phyloP scores from a whole-genome alignment of 495 filamentous ascomycete species.

The Lophium mytilinum region DNA sequence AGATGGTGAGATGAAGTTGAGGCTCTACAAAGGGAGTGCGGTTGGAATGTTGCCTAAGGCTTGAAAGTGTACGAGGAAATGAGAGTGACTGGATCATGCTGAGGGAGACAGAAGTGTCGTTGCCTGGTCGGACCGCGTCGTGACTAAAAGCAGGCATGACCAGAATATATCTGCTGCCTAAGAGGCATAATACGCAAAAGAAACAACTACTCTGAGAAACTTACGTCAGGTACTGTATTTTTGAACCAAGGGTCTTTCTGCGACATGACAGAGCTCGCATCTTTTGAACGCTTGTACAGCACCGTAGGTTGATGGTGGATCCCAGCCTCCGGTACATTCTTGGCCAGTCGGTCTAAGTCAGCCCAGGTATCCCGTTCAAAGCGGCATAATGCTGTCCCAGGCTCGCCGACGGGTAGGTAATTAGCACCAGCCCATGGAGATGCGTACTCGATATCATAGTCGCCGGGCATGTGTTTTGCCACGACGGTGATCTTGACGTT shows the following conservation, averaged over 20 bases:
- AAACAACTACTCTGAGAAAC: conserved; percentile 24
- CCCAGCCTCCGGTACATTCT: conserved; percentile 74
- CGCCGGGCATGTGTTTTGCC: conserved; percentile 96
- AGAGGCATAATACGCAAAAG: neutral
- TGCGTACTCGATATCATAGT: conserved; percentile 95
- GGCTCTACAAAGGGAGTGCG: neutral
- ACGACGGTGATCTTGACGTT: conserved; percentile 69
- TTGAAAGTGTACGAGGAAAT: neutral
- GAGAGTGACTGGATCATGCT: neutral
- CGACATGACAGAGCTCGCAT: conserved; percentile 48
- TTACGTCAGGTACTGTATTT: conserved; percentile 62
- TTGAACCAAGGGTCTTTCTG: conserved; percentile 74
- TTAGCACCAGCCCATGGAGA: conserved; percentile 96
- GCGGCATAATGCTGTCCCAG: conserved; percentile 44
- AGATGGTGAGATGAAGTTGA: neutral
- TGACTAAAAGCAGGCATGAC: neutral
- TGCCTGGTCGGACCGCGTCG: neutral
- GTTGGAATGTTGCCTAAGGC: neutral
- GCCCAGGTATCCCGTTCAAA: conserved; percentile 43
- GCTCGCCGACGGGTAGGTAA: conserved; percentile 59
- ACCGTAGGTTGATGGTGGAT: conserved; percentile 72
- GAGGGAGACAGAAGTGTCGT: neutral
- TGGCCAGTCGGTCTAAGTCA: conserved; percentile 39
- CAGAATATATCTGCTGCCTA: neutral
- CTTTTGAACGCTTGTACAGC: conserved; percentile 58